Evolutionary conservation across 2,329 filamentous ascomycete species (phyloP).

Genomic region (Alternaria atra): DNA sequence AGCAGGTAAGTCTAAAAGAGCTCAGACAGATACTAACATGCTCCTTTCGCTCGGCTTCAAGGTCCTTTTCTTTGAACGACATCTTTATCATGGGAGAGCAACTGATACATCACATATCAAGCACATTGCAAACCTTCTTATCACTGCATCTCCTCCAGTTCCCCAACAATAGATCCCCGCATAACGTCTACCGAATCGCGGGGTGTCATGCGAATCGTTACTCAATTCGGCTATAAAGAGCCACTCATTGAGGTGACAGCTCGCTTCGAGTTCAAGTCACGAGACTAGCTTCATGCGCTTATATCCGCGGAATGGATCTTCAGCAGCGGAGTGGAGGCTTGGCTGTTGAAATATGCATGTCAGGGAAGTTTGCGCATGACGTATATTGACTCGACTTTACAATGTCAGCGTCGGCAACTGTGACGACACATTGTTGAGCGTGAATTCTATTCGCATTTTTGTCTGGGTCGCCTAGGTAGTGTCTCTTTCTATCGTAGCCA

Average conservation of each 20-base stretch:
- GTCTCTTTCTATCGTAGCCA: not conserved
- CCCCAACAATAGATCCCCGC: slow-evolving; percentile 13
- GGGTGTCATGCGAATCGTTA: slow-evolving; percentile 12
- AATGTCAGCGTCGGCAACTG: not conserved
- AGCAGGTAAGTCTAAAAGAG: not conserved
- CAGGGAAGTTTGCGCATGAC: not conserved
- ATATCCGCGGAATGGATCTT: not conserved
- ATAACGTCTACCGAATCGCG: slow-evolving; percentile 13
- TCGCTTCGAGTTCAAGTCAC: not conserved
- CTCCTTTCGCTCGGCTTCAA: slow-evolving; percentile 2
- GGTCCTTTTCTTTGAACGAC: not conserved
- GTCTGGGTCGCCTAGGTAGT: not conserved
- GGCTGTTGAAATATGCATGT: not conserved
- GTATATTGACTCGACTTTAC: slow-evolving; percentile 2
- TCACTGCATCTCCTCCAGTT: slow-evolving; percentile 1
- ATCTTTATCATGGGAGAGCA: accelerated
- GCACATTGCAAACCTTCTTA: not conserved
- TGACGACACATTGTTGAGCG: not conserved
- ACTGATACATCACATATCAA: no score
- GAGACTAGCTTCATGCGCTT: not conserved
- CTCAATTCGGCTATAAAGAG: not conserved
- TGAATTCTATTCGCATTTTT: not conserved
- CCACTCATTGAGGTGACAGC: not conserved
- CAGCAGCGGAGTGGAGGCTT: slow-evolving; percentile 2
- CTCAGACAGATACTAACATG: not conserved